Evolutionary conservation across 2,329 filamentous ascomycete species (phyloP).

Genomic region (Aureobasidium pullulans): DNA sequence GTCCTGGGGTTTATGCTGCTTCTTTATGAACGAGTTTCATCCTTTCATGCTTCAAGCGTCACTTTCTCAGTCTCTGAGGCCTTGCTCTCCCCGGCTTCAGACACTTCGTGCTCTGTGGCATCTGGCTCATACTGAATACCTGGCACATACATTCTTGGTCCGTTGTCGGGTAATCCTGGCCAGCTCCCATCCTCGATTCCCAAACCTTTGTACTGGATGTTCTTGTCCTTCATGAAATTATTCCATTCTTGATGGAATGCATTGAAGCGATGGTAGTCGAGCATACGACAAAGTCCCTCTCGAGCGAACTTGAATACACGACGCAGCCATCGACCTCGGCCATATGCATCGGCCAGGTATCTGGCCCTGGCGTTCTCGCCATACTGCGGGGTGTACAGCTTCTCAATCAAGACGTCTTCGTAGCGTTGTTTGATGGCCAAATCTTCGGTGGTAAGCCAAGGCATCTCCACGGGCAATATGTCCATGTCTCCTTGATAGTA

Average conservation of each 20-base stretch:
- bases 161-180: too few species aligned
- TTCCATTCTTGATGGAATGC: not conserved
- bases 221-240: not conserved
- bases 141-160: too few species aligned
- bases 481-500: not conserved
- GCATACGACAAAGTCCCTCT: not conserved
- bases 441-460: not conserved
- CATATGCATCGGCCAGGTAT: not conserved
- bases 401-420: not conserved
- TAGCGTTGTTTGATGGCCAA: not conserved
- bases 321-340: conserved; percentile 3
- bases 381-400: not conserved
- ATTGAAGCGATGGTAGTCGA: not conserved
- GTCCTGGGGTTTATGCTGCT: too few species aligned
- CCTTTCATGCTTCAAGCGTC: too few species aligned
- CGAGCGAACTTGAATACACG: not conserved
- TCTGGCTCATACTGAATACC: not conserved
- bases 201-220: not conserved
- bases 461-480: not conserved
- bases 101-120: too few species aligned
- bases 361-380: not conserved
- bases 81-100: too few species aligned
- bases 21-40: too few species aligned
- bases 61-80: too few species aligned
- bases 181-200: too few species aligned